A percentile compares a stretch with the other conserved stretches of the same genome.
These are phyloP conservation scores for Vitis amurensis DNA, from an alignment of 164 flowering plant species.

Conservation along the genomic window DNA sequence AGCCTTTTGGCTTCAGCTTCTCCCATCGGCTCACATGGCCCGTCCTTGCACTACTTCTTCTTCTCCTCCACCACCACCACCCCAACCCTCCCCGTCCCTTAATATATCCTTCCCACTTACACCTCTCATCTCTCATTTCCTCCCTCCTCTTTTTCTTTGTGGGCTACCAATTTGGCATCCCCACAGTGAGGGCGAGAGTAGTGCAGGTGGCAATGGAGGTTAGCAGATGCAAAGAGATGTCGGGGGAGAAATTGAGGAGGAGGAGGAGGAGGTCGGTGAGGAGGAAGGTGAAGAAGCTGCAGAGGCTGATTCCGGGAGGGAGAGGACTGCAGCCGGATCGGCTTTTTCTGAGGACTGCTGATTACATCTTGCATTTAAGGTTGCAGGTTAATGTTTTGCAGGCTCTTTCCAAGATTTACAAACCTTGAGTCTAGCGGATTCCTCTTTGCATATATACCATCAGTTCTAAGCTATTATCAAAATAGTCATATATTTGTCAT, in stretches of 20 bases:
- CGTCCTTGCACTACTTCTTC: constrained; percentile 6
- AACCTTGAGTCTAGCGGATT: constrained; percentile 14
- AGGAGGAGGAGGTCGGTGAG: constrained; percentile 6
- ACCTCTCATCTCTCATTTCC: no score
- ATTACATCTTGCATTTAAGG: constrained; percentile 66
- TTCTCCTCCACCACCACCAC: constrained; percentile 2
- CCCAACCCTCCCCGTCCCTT: neutral
- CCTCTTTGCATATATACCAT: no score
- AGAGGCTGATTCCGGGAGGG: constrained; percentile 66
- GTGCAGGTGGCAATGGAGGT: neutral
- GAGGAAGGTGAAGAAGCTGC: constrained; percentile 56
- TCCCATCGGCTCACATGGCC: constrained; percentile 47
- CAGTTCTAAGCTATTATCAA: neutral
- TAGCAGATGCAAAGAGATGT: constrained; percentile 1
- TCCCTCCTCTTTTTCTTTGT: neutral
- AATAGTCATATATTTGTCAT: neutral
- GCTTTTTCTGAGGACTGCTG: constrained; percentile 56
- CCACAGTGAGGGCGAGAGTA: no score
- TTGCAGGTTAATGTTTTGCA: constrained; percentile 54
- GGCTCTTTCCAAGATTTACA: constrained; percentile 47
- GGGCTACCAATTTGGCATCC: no score
- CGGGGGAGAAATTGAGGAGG: constrained; percentile 4
- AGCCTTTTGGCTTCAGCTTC: no score
- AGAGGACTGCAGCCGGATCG: constrained; percentile 46
- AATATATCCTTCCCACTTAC: neutral